Conservation (phyloP, 2,329 filamentous ascomycete genomes). For the Aphanocladium album region DNA sequence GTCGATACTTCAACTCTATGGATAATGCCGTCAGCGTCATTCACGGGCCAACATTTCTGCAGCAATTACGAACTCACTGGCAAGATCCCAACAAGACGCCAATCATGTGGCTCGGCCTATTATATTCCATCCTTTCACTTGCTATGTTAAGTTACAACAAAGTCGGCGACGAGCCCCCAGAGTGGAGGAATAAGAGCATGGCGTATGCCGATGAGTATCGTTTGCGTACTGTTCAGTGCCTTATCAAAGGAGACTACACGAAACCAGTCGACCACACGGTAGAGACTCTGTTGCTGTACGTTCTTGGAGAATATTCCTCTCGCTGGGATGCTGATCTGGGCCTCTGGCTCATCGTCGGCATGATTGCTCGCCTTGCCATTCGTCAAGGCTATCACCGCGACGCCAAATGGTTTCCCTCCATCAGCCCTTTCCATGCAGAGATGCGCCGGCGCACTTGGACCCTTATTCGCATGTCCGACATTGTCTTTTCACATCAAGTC, state of each 20-base stretch:
- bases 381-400: constrained; percentile 77
- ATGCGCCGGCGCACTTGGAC: constrained; percentile 67
- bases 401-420: constrained; percentile 64
- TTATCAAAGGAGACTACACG: constrained; percentile 72
- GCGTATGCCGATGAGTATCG: constrained; percentile 62
- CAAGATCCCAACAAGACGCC: constrained; percentile 66
- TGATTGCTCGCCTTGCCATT: constrained; percentile 54
- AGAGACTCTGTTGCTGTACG: constrained; percentile 72
- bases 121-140: constrained; percentile 71
- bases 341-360: constrained; percentile 53
- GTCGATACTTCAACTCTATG: constrained; percentile 84
- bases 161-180: constrained; percentile 72
- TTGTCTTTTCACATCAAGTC: constrained; percentile 72
- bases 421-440: constrained; percentile 72
- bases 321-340: constrained; percentile 69
- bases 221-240: constrained; percentile 69
- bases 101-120: constrained; percentile 71
- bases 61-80: constrained; percentile 63
- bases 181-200: constrained; percentile 64
- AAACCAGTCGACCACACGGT: constrained; percentile 68
- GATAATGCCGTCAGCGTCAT: constrained; percentile 68
- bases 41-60: constrained; percentile 80
- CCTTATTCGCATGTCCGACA: constrained; percentile 66
- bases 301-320: constrained; percentile 69
- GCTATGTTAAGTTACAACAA: constrained; percentile 76